Base-by-base conservation (phyloP, 2,329 filamentous ascomycete genomes). In the Diaporthe ilicicola region DNA sequence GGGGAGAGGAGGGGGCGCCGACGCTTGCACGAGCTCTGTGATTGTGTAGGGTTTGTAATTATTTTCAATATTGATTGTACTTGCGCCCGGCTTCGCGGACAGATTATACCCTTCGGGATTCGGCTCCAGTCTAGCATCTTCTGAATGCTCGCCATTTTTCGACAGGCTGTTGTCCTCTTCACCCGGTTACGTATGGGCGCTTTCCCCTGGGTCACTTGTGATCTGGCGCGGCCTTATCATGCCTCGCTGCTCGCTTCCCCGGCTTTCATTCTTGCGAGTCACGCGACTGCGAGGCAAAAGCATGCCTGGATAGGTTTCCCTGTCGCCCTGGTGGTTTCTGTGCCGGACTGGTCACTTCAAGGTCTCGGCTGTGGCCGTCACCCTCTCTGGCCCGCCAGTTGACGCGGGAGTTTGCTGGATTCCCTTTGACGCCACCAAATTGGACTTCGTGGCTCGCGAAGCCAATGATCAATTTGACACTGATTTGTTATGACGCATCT, bases 71-170 rank as follows among this genome's bases (percentile, higher is more conserved):
- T 50, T 59, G 44, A 13, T 68, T 59, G 42, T 50, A 39, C 24
- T 34, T 48, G 37, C n/a, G 12, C n/a, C 65, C 39, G 65, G 24
- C 42, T 29, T 39, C 37, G 15, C n/a, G 53, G 65, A 54, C 34
- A 68, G 59, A 68, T 68, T 68, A 59, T 24, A 29, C 24, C n/a
- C 29, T n/a, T 56, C 53, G 24, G 39, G 27, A 17, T 50, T 46
- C 44, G 32, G 24, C 46, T 37, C 29, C 53, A 27, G 37, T 29
- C 24, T 9, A 34, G 22, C n/a, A 13, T 24, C 27, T 27, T 48
- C 24, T 29, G 51, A 48, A 17, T 10, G 44, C 19, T 53, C 29
- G n/a, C n/a, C 27, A 8, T 50, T 42, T 3, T n/a, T 48, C 27
- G 12, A 24, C 27, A 17, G 19, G 56, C 24, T 48, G 24, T 19